A percentile compares a stretch with the other conserved stretches of the same genome.
These are phyloP conservation scores for Neonectria ditissima DNA, from an alignment of 2,329 filamentous ascomycete species.

Conservation along the genomic window DNA sequence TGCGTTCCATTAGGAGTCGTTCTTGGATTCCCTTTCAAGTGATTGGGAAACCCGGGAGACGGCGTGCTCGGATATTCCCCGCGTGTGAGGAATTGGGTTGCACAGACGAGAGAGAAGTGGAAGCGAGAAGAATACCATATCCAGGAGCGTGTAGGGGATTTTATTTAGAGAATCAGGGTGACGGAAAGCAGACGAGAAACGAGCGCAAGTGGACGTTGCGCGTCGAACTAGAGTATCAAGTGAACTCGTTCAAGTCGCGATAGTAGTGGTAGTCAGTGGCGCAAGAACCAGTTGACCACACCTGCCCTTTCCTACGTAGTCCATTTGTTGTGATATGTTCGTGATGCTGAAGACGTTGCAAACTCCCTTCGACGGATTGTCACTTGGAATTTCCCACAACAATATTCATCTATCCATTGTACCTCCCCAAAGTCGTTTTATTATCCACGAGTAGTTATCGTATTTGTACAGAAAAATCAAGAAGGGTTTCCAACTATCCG, in stretches of 20 bases:
- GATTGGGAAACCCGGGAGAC: conserved; percentile 45
- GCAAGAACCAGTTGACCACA: conserved; percentile 35
- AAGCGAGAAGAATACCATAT: conserved; percentile 37
- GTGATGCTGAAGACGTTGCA: neutral
- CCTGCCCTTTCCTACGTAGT: neutral
- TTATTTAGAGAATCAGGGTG: conserved; percentile 30
- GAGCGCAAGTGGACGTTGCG: conserved; percentile 30
- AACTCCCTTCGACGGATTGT: conserved; percentile 2
- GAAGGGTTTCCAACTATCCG: neutral
- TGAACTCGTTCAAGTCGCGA: conserved; percentile 45
- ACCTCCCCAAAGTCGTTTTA: conserved; percentile 12
- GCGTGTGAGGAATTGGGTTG: conserved; percentile 34
- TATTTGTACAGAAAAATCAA: conserved; percentile 15
- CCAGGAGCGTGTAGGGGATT: conserved; percentile 47
- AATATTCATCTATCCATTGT: conserved; percentile 12
- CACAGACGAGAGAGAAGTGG: conserved; percentile 14
- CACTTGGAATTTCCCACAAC: neutral
- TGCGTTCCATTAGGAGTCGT: conserved; percentile 33
- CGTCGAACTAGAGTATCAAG: conserved; percentile 49
- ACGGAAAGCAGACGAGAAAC: conserved; percentile 33
- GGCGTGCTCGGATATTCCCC: conserved; percentile 40
- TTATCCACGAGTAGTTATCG: conserved; percentile 14
- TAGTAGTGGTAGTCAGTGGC: conserved; percentile 28
- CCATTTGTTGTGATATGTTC: neutral
- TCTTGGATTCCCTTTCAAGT: conserved; percentile 52